Evolutionary conservation across 768 basidiomycete genomes (phyloP), one percentile per base, ranked within the genome.

Genomic region (Suillus tomentosus): DNA sequence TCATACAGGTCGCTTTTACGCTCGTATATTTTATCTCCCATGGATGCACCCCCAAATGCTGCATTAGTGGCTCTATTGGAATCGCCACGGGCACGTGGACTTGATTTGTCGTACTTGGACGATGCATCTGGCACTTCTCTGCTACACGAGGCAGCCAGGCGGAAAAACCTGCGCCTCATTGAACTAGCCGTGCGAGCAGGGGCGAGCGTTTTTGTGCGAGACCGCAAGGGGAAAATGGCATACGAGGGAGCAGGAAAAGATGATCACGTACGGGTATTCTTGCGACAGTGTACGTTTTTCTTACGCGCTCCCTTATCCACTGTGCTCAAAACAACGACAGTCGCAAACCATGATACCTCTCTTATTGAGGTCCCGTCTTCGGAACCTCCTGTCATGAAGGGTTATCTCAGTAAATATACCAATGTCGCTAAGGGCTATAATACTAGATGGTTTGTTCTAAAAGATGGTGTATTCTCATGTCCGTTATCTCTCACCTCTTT

Each of bases 351-450:
- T 47, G 92, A 95, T 69, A 86, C 86, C 45, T 86, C 87, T 0
- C 79, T 94, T 2, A 83, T 95, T 11, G 81, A 83, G 5, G 72
- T 77, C 9, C 76, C 82, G 1, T 68, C 75, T 8, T 78, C 80
- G 1, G 85, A 87, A 56, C 85, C 89, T 2, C 87, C 90, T 0
- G 74, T 81, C 3, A 75, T 93, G 62, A 87, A 85, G 66, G 94
- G 92, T 0, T 94, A 94, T 71, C 79, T 94, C 22, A 94, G 92
- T 75, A 98, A 98, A 74, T 97, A 95, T 72, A 88, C 90, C 1
- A 98, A 97, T 69, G 92, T 97, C 45, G 93, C 94, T 0, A 89
- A 87, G 68, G 95, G 96, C 0, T 96, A 95, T 73, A 88, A 87
- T 64, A 90, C 91, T 0, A 82, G 95, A 1, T 97, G 95, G 94